Evolutionary conservation across 768 basidiomycete species (phyloP).

Genomic region (Tephrocybe sp.): DNA sequence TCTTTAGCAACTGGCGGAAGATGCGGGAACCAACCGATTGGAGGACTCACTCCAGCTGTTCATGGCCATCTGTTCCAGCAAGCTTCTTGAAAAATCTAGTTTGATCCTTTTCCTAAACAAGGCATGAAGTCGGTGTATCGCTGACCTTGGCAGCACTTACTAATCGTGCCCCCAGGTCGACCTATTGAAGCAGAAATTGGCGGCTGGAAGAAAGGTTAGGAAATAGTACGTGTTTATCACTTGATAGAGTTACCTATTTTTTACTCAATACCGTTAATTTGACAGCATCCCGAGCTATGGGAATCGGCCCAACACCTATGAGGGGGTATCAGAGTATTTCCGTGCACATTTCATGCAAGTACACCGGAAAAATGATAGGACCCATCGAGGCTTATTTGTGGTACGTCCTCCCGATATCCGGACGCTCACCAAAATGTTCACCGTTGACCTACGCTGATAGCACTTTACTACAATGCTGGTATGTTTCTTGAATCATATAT

Average conservation of each 20-base stretch:
- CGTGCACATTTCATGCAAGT: slow-evolving; percentile 81
- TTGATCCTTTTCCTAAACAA: slow-evolving; percentile 77
- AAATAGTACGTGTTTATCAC: slow-evolving; percentile 59
- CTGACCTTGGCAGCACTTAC: slow-evolving; percentile 3
- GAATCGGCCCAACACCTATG: slow-evolving; percentile 70
- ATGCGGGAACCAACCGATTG: slow-evolving; percentile 70
- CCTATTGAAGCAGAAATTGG: slow-evolving; percentile 66
- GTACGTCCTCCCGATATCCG: slow-evolving; percentile 35
- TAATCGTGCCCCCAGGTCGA: slow-evolving; percentile 50
- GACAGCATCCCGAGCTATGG: slow-evolving; percentile 75
- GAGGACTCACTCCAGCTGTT: slow-evolving; percentile 80
- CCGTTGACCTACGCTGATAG: slow-evolving; percentile 28
- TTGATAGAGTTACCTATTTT: background rate
- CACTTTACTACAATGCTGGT: slow-evolving; percentile 73
- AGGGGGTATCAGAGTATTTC: slow-evolving; percentile 79
- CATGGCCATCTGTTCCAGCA: slow-evolving; percentile 68
- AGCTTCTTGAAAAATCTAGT: slow-evolving; percentile 66
- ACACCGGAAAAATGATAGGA: slow-evolving; percentile 71
- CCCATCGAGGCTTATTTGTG: slow-evolving; percentile 71
- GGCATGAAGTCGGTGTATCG: slow-evolving; percentile 35
- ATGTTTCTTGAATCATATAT: background rate
- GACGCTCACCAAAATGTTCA: slow-evolving; percentile 10
- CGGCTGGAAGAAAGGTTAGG: slow-evolving; percentile 61
- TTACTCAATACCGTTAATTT: background rate
- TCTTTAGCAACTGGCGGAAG: slow-evolving; percentile 73